Evolutionary conservation across 768 basidiomycete genomes (phyloP), one percentile per base, ranked within the genome.

Genomic region (Termitomyces eurrhizus): DNA sequence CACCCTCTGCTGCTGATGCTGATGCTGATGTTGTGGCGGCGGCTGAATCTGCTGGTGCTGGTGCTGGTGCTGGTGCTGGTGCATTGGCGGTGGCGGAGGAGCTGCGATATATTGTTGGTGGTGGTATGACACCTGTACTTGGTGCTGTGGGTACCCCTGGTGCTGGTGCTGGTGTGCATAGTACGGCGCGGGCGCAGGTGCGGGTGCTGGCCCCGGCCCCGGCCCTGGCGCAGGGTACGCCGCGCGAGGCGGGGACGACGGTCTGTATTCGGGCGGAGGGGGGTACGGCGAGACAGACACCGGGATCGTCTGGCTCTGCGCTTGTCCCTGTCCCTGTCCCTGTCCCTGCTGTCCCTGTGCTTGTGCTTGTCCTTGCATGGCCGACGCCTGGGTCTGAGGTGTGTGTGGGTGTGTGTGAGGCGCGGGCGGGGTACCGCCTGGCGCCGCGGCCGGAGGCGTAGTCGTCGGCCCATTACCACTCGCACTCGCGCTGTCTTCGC

Each of bases 41-140:
- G 69, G 70, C 14, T 72, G 73, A 39, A 66, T 66, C 29, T 69
- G 70, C 52, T 69, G 70, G 13, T 72, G 73, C 33, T 67, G 69
- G 21, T 29, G 29, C 29, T 29, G 29, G 4, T 29, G 29, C 29
- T 29, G 29, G 26, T 69, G 69, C 11, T 66, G 68, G 26, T 70
- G 69, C 29, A 51, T 35, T 11, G 63, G 4, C 6, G 29, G 56
- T 2, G 32, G 32, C 14, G 29, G 44, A 2, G 45, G 45, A 3
- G 32, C n/a, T 1, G 9, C 26, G 16, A 57, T 49, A 13, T 57
- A 39, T 13, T 57, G 56, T 14, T 49, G 48, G 12, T 29, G 56
- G 4, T 52, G 52, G 14, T 52, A 52, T 4, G 36, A 16, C 36
- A 52, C 16, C 24, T 37, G 52, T 7, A 24, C 16, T 21, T 56